phyloP scores from a whole-genome alignment of 2,329 filamentous ascomycete species.

The Pseudocercospora pini-densiflorae region DNA sequence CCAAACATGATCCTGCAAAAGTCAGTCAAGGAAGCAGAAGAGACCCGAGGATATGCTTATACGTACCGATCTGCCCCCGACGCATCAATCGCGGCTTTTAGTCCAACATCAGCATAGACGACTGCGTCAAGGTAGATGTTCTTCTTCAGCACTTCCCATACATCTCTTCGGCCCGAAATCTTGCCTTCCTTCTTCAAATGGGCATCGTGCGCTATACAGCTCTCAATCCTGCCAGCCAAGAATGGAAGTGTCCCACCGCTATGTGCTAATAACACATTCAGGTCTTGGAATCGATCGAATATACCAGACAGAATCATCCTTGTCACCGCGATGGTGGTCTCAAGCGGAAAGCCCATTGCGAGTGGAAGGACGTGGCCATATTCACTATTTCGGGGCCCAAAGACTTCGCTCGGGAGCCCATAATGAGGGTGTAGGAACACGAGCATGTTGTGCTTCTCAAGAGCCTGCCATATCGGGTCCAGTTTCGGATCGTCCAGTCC shows the following conservation, averaged over 20 bases:
- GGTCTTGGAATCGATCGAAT: slow-evolving; percentile 72
- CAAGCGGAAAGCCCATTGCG: slow-evolving; percentile 85
- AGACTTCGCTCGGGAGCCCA: slow-evolving; percentile 79
- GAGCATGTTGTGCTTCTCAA: slow-evolving; percentile 67
- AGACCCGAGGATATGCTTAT: neutral
- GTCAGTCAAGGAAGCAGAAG: neutral
- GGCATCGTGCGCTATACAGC: slow-evolving; percentile 81
- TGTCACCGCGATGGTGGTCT: slow-evolving; percentile 88
- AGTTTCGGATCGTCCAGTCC: slow-evolving; percentile 79
- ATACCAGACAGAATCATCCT: slow-evolving; percentile 87
- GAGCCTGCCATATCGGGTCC: slow-evolving; percentile 71
- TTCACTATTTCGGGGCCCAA: slow-evolving; percentile 71
- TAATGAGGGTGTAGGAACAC: slow-evolving; percentile 94
- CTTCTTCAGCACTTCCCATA: slow-evolving; percentile 69
- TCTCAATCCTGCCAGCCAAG: slow-evolving; percentile 84
- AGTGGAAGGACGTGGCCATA: slow-evolving; percentile 89
- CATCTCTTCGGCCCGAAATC: slow-evolving; percentile 58
- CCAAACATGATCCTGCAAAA: slow-evolving; percentile 45
- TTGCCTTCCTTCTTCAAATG: slow-evolving; percentile 68
- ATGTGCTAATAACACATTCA: slow-evolving; percentile 82
- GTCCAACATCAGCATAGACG: slow-evolving; percentile 75
- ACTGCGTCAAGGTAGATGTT: slow-evolving; percentile 91
- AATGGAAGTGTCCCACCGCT: slow-evolving; percentile 89
- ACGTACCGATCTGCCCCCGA: slow-evolving; percentile 66
- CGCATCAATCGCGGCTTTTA: slow-evolving; percentile 72